phyloP scores from a whole-genome alignment of 2,329 filamentous ascomycete species.

The Beauveria bassiana region DNA sequence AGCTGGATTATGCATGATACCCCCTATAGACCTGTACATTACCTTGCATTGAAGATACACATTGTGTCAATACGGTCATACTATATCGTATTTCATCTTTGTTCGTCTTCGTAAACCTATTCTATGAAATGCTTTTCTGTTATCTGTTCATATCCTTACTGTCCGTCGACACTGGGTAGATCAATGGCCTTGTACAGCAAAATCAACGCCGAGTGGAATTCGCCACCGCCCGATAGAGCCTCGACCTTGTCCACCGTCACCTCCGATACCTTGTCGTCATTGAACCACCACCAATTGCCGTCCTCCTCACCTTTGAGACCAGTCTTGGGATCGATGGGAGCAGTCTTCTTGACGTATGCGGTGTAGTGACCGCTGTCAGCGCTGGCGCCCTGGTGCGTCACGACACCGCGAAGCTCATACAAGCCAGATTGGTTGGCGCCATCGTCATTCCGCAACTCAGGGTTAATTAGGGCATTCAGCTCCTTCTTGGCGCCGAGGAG shows the following conservation, averaged over 20 bases:
- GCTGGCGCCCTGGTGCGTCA: constrained; percentile 93
- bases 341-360: constrained; percentile 90
- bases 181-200: constrained; percentile 70
- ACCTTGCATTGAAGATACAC: constrained; percentile 5
- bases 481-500: constrained; percentile 82
- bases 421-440: constrained; percentile 89
- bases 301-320: constrained; percentile 76
- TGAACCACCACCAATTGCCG: constrained; percentile 99
- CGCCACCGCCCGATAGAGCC: constrained; percentile 79
- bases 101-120: constrained; percentile 14
- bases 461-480: constrained; percentile 68
- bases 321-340: constrained; percentile 61
- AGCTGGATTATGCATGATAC: constrained; percentile 11
- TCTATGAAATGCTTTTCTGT: not conserved
- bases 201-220: constrained; percentile 76
- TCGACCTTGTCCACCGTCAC: constrained; percentile 88
- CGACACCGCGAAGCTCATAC: constrained; percentile 88
- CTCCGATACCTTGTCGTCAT: constrained; percentile 94
- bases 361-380: constrained; percentile 98
- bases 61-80: not conserved
- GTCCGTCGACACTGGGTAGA: constrained; percentile 50
- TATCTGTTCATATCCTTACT: constrained; percentile 16
- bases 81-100: constrained; percentile 11
- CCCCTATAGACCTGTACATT: constrained; percentile 14
- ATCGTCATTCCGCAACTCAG: constrained; percentile 65